phyloP scores from a whole-genome alignment of 805 yeast genomes.

The Sugiyamaella americana region DNA sequence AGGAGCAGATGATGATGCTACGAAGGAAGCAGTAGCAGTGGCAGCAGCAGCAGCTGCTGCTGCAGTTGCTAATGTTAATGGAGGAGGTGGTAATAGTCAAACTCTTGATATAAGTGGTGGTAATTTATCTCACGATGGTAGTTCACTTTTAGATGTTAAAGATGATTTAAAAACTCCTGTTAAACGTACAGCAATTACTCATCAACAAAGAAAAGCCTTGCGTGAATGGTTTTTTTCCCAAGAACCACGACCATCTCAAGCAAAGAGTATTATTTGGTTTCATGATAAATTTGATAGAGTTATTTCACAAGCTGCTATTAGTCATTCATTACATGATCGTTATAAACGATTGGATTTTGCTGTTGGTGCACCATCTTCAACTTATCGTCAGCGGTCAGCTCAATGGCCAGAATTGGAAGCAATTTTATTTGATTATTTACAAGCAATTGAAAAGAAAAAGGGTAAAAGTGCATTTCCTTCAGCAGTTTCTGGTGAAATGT shows the following conservation, averaged over 20 bases:
- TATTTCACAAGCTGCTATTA: constrained; percentile 8
- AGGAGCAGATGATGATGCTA: neutral
- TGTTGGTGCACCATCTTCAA: constrained; percentile 10
- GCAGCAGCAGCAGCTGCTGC: constrained; percentile 1
- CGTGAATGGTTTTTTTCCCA: constrained; percentile 10
- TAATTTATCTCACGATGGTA: neutral
- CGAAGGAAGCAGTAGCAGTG: neutral
- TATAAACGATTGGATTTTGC: constrained; percentile 10
- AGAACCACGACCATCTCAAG: constrained; percentile 9
- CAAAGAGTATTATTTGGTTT: constrained; percentile 8
- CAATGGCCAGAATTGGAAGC: constrained; percentile 13
- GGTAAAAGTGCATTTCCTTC: constrained; percentile 4
- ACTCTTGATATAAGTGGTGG: neutral
- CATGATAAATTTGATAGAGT: constrained; percentile 3
- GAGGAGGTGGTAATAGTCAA: neutral
- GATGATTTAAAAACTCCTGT: constrained; percentile 3
- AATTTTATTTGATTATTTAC: constrained; percentile 9
- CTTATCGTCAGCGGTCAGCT: constrained; percentile 5
- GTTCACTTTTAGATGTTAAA: too few relatives aligned
- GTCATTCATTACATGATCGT: constrained; percentile 10
- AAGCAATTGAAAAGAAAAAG: constrained; percentile 6
- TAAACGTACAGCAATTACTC: constrained; percentile 10
- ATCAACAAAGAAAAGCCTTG: constrained; percentile 11
- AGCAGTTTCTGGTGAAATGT: constrained; percentile 8
- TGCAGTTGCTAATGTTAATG: neutral